phyloP scores from a whole-genome alignment of 768 basidiomycete genomes.

The Gymnopilus dilepis region DNA sequence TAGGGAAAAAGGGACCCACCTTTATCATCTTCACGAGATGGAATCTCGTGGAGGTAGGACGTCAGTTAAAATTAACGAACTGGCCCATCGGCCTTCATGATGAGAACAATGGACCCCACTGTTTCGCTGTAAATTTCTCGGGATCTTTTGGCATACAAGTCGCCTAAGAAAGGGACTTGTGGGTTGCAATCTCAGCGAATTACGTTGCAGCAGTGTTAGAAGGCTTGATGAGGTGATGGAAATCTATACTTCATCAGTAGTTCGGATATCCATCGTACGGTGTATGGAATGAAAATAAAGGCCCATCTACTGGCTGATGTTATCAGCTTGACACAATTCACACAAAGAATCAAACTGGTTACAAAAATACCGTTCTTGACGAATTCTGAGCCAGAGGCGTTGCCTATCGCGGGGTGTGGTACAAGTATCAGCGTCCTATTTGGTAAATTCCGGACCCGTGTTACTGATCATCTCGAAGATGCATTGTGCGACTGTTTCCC shows the following conservation, averaged over 20 bases:
- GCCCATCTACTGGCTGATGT: conserved; percentile 21
- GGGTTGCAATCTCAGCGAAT: conserved; percentile 17
- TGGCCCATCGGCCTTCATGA: not conserved
- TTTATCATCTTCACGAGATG: too few relatives aligned
- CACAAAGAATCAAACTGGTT: conserved; percentile 8
- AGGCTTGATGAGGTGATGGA: conserved; percentile 22
- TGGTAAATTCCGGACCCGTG: conserved; percentile 19
- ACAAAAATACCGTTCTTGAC: conserved; percentile 16
- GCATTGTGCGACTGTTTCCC: conserved; percentile 11
- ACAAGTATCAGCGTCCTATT: conserved; percentile 6
- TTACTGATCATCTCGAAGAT: conserved; percentile 15
- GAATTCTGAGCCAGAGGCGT: conserved; percentile 9
- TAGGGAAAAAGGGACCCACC: not conserved
- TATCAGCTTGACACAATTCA: conserved; percentile 19
- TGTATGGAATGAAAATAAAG: conserved; percentile 17
- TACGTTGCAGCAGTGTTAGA: conserved; percentile 9
- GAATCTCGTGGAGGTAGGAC: too few relatives aligned
- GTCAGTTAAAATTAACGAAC: too few relatives aligned
- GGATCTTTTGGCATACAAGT: not conserved
- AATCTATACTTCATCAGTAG: conserved; percentile 23
- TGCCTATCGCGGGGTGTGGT: conserved; percentile 13
- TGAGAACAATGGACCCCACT: not conserved
- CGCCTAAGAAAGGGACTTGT: conserved; percentile 9
- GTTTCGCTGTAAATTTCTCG: not conserved
- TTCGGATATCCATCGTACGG: conserved; percentile 24